Base-by-base conservation (phyloP, 768 basidiomycete species). In the Leucogyrophana mollusca region DNA sequence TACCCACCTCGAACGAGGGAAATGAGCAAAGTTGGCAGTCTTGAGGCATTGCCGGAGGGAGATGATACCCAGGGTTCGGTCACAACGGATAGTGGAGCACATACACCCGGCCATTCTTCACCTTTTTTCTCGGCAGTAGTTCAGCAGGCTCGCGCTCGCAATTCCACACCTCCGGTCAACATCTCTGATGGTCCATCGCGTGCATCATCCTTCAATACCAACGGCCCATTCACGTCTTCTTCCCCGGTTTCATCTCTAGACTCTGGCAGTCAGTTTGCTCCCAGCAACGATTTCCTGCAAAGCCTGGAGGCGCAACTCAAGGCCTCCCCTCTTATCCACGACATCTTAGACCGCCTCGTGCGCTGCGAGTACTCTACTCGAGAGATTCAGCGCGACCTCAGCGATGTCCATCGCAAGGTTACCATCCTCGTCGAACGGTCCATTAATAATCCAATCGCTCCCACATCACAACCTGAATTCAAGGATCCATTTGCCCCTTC, bases 211-310 rank as follows among this genome's bases (percentile, higher is more conserved):
- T 73, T 74, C 56, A 72, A 73, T 49, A 60, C 63, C 35, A 71
- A 61, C 14, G 72, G 73, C 22, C 68, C 73, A 22, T 74, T 78
- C 55, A 70, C 73, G 3, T 86, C 88, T 3, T 73, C 82, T 3
- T 91, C 89, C 2, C 89, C 89, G 6, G 86, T 82, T 16, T 90
- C 89, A 7, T 91, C 89, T 9, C 59, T 86, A 54, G 85, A 82
- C 60, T 90, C 89, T 9, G 82, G 77, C 42, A 86, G 84, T 54
- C 83, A 84, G 20, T 76, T 79, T 53, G 61, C 78, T 16, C 65
- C 75, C 11, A 71, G 70, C 48, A 56, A 64, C 34, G 84, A 85
- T 34, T 66, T 69, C 18, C 52, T 65, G 9, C 69, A 66, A 38
- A 77, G 62, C 51, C 82, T 92, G 25, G 90, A 93, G 50, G 66